phyloP scores from a whole-genome alignment of 2,329 filamentous ascomycete genomes.

The Pseudogymnoascus sp. region DNA sequence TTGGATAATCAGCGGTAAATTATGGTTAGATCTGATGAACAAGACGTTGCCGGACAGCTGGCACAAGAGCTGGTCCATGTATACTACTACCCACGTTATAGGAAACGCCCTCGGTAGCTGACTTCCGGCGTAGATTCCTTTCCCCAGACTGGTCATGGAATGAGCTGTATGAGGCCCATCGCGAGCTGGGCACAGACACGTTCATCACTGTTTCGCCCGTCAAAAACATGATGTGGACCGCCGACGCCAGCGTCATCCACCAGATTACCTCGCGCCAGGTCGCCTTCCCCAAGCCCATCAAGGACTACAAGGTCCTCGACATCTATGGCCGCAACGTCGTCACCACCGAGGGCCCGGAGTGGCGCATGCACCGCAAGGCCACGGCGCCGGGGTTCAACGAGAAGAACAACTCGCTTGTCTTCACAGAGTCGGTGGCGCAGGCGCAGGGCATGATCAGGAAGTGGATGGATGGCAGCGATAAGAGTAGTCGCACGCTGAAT shows the following conservation, averaged over 20 bases:
- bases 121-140: constrained; percentile 38
- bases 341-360: constrained; percentile 59
- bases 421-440: constrained; percentile 56
- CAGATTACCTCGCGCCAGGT: constrained; percentile 61
- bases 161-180: constrained; percentile 50
- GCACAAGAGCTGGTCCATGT: constrained; percentile 55
- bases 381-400: constrained; percentile 69
- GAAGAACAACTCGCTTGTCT: constrained; percentile 63
- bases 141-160: constrained; percentile 53
- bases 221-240: constrained; percentile 46
- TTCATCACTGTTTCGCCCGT: constrained; percentile 58
- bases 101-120: constrained; percentile 8
- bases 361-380: constrained; percentile 67
- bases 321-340: constrained; percentile 67
- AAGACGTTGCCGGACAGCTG: constrained; percentile 43
- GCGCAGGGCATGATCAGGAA: constrained; percentile 51
- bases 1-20: constrained; percentile 48
- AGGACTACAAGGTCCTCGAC: constrained; percentile 51
- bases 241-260: constrained; percentile 57
- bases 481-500: constrained; percentile 42
- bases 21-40: constrained; percentile 51
- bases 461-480: constrained; percentile 43
- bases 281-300: constrained; percentile 62
- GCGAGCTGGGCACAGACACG: constrained; percentile 48
- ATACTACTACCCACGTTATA: constrained; percentile 26